Conservation (phyloP, 1,284 basidiomycete species). For the Stereum hirsutum region DNA sequence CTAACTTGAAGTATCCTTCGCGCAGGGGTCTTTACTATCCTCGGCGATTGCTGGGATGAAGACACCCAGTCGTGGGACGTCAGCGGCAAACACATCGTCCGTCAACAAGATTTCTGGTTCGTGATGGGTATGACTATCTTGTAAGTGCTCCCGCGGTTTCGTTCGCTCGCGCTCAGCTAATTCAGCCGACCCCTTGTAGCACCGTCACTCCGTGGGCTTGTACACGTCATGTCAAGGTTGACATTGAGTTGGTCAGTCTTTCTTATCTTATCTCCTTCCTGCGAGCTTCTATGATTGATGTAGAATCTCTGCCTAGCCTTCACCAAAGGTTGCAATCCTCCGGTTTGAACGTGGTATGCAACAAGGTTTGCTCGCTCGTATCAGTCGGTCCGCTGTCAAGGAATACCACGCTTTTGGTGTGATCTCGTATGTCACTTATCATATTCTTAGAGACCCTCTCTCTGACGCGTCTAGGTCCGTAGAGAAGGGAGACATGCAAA, state of each 20-base stretch:
- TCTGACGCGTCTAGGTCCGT: slow-evolving; percentile 11
- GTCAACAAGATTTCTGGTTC: slow-evolving; percentile 71
- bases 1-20: slow-evolving; percentile 15
- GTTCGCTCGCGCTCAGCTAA: background rate
- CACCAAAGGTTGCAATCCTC: slow-evolving; percentile 48
- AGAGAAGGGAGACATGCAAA: slow-evolving; percentile 62
- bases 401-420: slow-evolving; percentile 59
- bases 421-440: slow-evolving; percentile 33
- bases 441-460: background rate
- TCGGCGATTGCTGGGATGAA: slow-evolving; percentile 51
- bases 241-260: slow-evolving; percentile 59
- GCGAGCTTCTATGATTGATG: too few species aligned
- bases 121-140: slow-evolving; percentile 63
- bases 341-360: slow-evolving; percentile 61
- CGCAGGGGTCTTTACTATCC: slow-evolving; percentile 55
- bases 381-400: slow-evolving; percentile 45
- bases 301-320: too few species aligned
- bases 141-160: slow-evolving; percentile 26
- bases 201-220: slow-evolving; percentile 69
- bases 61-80: slow-evolving; percentile 44
- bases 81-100: slow-evolving; percentile 42
- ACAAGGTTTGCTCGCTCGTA: slow-evolving; percentile 47
- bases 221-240: slow-evolving; percentile 61
- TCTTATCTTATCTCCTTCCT: too few species aligned
- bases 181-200: slow-evolving; percentile 22